Conservation (phyloP, 2,329 filamentous ascomycete genomes). For the Pyrenophora tritici-repentis region DNA sequence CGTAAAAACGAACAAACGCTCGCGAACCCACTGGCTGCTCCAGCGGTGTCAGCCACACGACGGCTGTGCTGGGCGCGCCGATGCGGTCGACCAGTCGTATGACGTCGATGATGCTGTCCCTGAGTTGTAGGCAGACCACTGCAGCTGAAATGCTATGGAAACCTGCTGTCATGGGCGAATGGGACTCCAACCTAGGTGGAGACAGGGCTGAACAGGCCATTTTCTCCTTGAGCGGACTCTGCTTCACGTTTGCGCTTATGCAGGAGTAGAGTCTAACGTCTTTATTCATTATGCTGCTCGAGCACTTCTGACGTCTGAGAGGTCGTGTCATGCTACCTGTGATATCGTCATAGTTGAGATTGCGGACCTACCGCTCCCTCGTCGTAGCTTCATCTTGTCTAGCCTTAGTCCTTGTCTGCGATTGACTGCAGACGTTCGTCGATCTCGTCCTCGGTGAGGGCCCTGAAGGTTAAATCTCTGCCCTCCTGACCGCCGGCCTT, state of each 20-base stretch:
- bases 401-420: slow-evolving; percentile 89
- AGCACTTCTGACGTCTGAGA: slow-evolving; percentile 38
- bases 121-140: slow-evolving; percentile 22
- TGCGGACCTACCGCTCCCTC: slow-evolving; percentile 26
- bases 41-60: slow-evolving; percentile 42
- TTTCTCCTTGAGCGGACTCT: slow-evolving; percentile 13
- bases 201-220: slow-evolving; percentile 39
- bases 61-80: slow-evolving; percentile 41
- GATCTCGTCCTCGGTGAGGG: slow-evolving; percentile 95
- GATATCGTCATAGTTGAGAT: slow-evolving; percentile 31
- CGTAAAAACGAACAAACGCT: slow-evolving; percentile 28
- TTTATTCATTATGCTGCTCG: slow-evolving; percentile 36
- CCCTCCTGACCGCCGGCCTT: slow-evolving; percentile 81
- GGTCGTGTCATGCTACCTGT: slow-evolving; percentile 33
- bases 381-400: slow-evolving; percentile 25
- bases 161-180: slow-evolving; percentile 41
- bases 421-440: slow-evolving; percentile 98
- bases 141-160: slow-evolving; percentile 41
- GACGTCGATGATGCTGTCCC: slow-evolving; percentile 33
- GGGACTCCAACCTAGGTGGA: slow-evolving; percentile 39
- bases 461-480: slow-evolving; percentile 78
- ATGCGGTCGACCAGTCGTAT: slow-evolving; percentile 39
- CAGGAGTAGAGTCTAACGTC: slow-evolving; percentile 40
- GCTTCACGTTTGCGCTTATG: slow-evolving; percentile 41
- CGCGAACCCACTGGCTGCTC: slow-evolving; percentile 18